Conservation (phyloP, 1,284 basidiomycete species). For the Cutaneotrichosporon sp. region DNA sequence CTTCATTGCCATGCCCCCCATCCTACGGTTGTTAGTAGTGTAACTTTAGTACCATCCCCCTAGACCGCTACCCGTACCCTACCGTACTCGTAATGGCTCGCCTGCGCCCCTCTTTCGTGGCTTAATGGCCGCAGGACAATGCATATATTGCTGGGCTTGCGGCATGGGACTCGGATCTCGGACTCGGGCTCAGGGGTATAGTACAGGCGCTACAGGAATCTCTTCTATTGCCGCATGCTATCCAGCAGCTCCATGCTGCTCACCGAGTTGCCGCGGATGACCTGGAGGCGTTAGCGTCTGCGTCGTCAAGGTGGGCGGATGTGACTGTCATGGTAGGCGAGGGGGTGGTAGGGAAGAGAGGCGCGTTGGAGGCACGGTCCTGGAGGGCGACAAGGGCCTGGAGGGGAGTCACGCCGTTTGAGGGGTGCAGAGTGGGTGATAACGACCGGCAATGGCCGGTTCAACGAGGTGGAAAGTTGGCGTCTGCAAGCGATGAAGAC, state of each 20-base stretch:
- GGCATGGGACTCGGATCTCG: not conserved
- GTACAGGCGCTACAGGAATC: not conserved
- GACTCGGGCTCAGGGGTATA: not conserved
- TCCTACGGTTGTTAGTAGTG: slow-evolving; percentile 2
- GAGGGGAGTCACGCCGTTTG: not conserved
- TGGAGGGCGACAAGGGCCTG: too few relatives aligned
- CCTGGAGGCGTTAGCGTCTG: slow-evolving; percentile 64
- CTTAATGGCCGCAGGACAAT: slow-evolving; percentile 8
- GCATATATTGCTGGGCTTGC: slow-evolving; percentile 3
- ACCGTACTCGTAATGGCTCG: not conserved
- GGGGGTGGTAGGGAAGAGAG: too few relatives aligned
- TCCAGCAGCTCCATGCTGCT: slow-evolving; percentile 63
- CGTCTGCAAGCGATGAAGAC: too few relatives aligned
- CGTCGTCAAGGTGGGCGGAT: too few relatives aligned
- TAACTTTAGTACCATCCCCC: not conserved
- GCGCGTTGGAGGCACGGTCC: not conserved
- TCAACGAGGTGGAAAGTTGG: too few relatives aligned
- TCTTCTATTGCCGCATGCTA: slow-evolving; percentile 36
- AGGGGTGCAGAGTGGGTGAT: too few relatives aligned
- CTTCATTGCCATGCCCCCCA: not conserved
- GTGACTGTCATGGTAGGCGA: too few relatives aligned
- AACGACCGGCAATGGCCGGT: too few relatives aligned
- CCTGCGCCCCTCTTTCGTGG: not conserved
- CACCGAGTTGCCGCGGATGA: slow-evolving; percentile 91
- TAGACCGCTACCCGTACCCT: not conserved